phyloP scores from a whole-genome alignment of 2,329 filamentous ascomycete species.

The Annulohypoxylon truncatum region DNA sequence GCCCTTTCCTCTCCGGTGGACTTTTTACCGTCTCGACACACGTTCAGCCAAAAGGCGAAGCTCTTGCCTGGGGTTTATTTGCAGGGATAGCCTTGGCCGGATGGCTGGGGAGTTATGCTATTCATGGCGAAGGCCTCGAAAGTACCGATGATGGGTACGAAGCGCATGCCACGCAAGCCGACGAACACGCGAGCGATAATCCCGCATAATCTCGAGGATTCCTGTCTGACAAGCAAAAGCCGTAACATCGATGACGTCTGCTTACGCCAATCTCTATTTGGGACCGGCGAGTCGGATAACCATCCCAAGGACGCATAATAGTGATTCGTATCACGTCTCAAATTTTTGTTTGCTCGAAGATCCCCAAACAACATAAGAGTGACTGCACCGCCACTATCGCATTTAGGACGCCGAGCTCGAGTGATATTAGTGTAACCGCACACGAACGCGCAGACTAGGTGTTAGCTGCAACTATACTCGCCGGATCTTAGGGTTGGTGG shows the following conservation, averaged over 20 bases:
- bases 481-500: not conserved
- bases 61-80: constrained; percentile 87
- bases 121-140: constrained; percentile 72
- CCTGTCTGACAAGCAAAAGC: not conserved
- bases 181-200: constrained; percentile 6
- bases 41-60: constrained; percentile 83
- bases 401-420: not conserved
- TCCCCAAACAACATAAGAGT: not conserved
- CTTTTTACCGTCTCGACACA: constrained; percentile 83
- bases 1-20: constrained; percentile 87
- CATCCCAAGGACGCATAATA: not conserved
- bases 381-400: not conserved
- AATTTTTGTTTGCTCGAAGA: not conserved
- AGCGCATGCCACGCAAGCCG: constrained; percentile 34
- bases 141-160: constrained; percentile 64
- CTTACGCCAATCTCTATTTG: constrained; percentile 27
- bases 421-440: not conserved
- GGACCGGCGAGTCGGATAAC: constrained; percentile 1
- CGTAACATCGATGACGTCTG: constrained; percentile 19
- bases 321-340: not conserved
- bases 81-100: constrained; percentile 84
- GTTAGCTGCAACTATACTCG: not conserved
- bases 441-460: not conserved
- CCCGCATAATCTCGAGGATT: constrained; percentile 21
- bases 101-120: constrained; percentile 82